Conservation (phyloP, 495 filamentous ascomycete species). For the Daldinia childiae region DNA sequence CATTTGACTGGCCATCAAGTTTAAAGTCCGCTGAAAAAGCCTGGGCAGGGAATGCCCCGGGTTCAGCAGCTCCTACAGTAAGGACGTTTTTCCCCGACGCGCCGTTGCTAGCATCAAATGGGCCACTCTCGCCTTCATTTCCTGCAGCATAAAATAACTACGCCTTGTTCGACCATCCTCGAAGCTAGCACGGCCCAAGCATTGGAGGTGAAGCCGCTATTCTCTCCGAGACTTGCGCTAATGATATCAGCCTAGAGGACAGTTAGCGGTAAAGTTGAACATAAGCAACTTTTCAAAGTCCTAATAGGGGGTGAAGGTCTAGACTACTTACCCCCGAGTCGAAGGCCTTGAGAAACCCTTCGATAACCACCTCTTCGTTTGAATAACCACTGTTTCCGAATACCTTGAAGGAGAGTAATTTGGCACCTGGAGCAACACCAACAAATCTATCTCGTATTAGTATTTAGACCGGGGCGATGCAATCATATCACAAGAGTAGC, state of each 20-base stretch:
- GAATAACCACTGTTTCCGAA: not conserved
- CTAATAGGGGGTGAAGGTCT: not conserved
- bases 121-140: slow-evolving; percentile 46
- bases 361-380: not conserved
- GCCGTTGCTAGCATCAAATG: not conserved
- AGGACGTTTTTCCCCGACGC: not conserved
- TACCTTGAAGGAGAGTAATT: not conserved
- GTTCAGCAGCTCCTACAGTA: not conserved
- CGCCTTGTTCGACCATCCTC: slow-evolving; percentile 48
- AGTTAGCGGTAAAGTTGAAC: not conserved
- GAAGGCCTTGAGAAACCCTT: not conserved
- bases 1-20: not conserved
- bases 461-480: not conserved
- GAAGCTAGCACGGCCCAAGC: slow-evolving; percentile 47
- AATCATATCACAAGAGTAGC: not conserved
- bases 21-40: not conserved
- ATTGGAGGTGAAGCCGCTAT: not conserved
- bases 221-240: not conserved
- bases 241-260: not conserved
- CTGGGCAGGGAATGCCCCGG: not conserved
- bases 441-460: not conserved
- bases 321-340: not conserved
- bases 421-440: not conserved
- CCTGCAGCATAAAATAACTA: slow-evolving; percentile 48
- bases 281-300: not conserved